Base-by-base conservation (phyloP, 2,329 filamentous ascomycete genomes). In the Mycosphaerelloides madeirae region DNA sequence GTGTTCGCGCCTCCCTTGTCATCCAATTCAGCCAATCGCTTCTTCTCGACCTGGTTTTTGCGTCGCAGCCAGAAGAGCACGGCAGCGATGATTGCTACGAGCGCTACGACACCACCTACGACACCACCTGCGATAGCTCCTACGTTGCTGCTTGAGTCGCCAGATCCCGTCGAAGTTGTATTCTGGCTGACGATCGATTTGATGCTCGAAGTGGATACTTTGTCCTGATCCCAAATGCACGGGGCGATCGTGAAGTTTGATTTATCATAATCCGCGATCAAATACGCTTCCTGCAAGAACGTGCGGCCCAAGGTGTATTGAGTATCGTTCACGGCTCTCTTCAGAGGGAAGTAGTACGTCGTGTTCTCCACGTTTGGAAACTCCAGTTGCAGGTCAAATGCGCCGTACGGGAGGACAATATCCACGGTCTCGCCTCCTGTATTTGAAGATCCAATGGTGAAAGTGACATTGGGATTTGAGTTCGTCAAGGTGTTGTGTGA, bases 271-370 rank as follows among this genome's bases (percentile, higher is more conserved):
- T 67, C 64, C 6, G 58, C 60, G 32, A 64, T 62, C 5, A 67
- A 43, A 39, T 67, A 67, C n/a, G 65, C 63, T 54, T 67, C 64
- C 47, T 67, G 65, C 20, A 67, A 53, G 53, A 67, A 67, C 0
- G 60, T 51, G 8, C 65, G 60, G 18, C 65, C 65, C 1, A 67
- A 54, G 1, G 62, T 65, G 50, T 65, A 65, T 39, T 67, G 64
- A 1, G 59, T 60, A 11, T 54, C 48, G 39, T 64, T 65, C 3
- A 47, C 49, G 3, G 59, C 64, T 20, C 63, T 54, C 38, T 60
- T 57, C 15, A 67, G 52, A 2, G 65, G 65, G 49, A 66, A 67
- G 50, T 67, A 67, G 41, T 50, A 51, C 2, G 51, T 53, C 9
- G 48, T 49, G 40, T 60, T 58, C n/a, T 50, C 48, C 19, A 65